These are phyloP conservation scores for Stemphylium lycopersici DNA, from an alignment of 2,329 filamentous ascomycete species.

Conservation along the genomic window DNA sequence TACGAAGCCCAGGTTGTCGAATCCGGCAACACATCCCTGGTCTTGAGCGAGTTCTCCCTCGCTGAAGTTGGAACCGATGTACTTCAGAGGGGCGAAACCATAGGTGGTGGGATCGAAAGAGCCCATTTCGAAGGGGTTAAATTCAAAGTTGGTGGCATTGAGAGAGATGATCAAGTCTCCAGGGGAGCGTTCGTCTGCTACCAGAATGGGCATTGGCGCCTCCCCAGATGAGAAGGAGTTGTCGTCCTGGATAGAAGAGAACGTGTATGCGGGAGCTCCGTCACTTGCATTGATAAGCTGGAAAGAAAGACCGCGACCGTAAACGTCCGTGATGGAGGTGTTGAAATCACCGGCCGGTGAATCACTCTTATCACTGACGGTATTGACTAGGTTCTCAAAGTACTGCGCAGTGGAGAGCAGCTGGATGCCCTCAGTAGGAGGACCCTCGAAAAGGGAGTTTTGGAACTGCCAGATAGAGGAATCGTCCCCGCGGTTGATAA, in stretches of 20 bases:
- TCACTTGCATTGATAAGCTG: slow-evolving; percentile 79
- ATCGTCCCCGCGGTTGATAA: slow-evolving; percentile 56
- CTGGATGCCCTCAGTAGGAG: slow-evolving; percentile 57
- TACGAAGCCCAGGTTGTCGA: slow-evolving; percentile 81
- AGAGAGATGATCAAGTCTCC: slow-evolving; percentile 65
- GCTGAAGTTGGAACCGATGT: slow-evolving; percentile 74
- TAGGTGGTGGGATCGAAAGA: slow-evolving; percentile 75
- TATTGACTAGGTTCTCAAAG: slow-evolving; percentile 63
- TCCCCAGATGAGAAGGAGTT: slow-evolving; percentile 67
- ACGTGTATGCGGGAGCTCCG: slow-evolving; percentile 79
- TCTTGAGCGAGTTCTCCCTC: slow-evolving; percentile 63
- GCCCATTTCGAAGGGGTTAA: slow-evolving; percentile 81
- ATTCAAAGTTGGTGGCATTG: slow-evolving; percentile 79
- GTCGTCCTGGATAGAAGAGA: slow-evolving; percentile 74
- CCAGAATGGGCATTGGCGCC: slow-evolving; percentile 74
- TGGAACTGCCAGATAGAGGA: slow-evolving; percentile 67
- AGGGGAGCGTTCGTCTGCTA: slow-evolving; percentile 71
- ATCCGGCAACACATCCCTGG: slow-evolving; percentile 73
- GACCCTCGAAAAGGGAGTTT: slow-evolving; percentile 67
- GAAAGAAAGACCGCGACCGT: slow-evolving; percentile 82
- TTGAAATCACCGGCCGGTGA: slow-evolving; percentile 65
- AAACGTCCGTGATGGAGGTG: slow-evolving; percentile 83
- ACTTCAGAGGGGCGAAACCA: slow-evolving; percentile 73
- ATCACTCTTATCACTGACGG: slow-evolving; percentile 66
- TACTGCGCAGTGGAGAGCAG: slow-evolving; percentile 65